Evolutionary conservation across 1,284 basidiomycete species (phyloP), one percentile per base, ranked within the genome.

Genomic region (Ganoderma meredithae): DNA sequence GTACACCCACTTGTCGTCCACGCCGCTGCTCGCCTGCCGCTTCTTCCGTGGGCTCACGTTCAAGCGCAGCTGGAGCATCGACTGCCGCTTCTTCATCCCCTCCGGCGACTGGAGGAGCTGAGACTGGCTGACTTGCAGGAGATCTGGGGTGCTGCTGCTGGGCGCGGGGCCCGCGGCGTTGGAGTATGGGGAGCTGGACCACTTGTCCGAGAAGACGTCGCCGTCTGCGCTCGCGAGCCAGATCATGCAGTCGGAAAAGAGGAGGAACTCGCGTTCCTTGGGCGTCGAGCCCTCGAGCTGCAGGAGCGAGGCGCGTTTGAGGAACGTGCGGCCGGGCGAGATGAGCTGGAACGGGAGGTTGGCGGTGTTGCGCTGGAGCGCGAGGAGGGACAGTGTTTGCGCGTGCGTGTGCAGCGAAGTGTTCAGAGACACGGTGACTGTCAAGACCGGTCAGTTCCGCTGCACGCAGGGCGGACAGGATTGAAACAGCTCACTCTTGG

Each of bases 161-260:
- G 65, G 41, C 60, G 60, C 52, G 72, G 65, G 47, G 15, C 41
- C 41, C n/a, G 58, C 15, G 55, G 17, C n/a, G 39, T 19, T 19
- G 5, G 25, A 25, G 52, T 55, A 33, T 10, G 64, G 36, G 41
- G 64, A 40, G 10, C 65, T 63, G 40, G 39, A 73, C 77, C 77
- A 78, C 66, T 71, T 76, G 65, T 77, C 79, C 64, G 75, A 75
- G 61, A 74, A 71, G 33, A 76, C 71, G 43, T 74, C 72, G 8
- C 75, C 76, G 66, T 81, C 90, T 65, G 82, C 84, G 63, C 79
- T 82, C n/a, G 87, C 88, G 36, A 95, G 84, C 90, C 94, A 95
- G 33, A 96, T 75, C 22, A 96, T 78, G 72, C 89, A 90, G 78
- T 96, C 95, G 9, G 90, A 92, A 77, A 96, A 94, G 0, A 96